phyloP scores from a whole-genome alignment of 2,329 filamentous ascomycete species.

The Paracoccidioides lutzii region DNA sequence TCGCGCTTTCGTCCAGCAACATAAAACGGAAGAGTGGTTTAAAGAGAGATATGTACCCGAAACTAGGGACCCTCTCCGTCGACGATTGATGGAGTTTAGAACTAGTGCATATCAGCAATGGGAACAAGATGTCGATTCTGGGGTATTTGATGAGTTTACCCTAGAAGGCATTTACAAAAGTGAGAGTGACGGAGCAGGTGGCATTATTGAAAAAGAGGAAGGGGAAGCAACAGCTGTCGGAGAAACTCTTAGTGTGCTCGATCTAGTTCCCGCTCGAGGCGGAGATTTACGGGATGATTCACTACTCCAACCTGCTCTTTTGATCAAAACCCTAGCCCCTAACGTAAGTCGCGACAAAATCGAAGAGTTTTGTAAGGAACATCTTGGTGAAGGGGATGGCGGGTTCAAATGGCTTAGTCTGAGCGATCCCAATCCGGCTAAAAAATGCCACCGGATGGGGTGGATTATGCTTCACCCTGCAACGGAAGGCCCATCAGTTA shows the following conservation, averaged over 20 bases:
- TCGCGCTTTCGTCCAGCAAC: conserved; percentile 73
- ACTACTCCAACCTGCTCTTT: conserved; percentile 73
- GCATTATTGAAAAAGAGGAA: conserved; percentile 83
- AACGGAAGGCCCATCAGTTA: conserved; percentile 50
- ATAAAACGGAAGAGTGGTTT: conserved; percentile 97
- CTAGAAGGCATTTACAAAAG: conserved; percentile 88
- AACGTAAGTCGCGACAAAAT: conserved; percentile 90
- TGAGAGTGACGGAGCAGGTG: conserved; percentile 76
- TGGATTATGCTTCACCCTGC: conserved; percentile 93
- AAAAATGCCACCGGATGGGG: conserved; percentile 92
- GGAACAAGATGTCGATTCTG: conserved; percentile 73
- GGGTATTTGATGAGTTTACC: conserved; percentile 86
- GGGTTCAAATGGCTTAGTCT: conserved; percentile 94
- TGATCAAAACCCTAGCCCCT: conserved; percentile 96
- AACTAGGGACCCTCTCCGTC: conserved; percentile 60
- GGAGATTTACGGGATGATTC: conserved; percentile 84
- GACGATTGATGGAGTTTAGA: conserved; percentile 67
- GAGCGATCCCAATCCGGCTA: conserved; percentile 91
- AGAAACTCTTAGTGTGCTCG: conserved; percentile 83
- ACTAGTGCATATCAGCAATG: conserved; percentile 70
- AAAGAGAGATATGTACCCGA: conserved; percentile 84
- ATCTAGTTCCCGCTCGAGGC: conserved; percentile 69
- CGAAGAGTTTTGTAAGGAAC: conserved; percentile 86
- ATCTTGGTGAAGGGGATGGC: conserved; percentile 78
- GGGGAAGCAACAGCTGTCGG: conserved; percentile 84